Evolutionary conservation across 345 rosid species (phyloP), one percentile per base, ranked within the genome.

Genomic region (Aegle marmelos): DNA sequence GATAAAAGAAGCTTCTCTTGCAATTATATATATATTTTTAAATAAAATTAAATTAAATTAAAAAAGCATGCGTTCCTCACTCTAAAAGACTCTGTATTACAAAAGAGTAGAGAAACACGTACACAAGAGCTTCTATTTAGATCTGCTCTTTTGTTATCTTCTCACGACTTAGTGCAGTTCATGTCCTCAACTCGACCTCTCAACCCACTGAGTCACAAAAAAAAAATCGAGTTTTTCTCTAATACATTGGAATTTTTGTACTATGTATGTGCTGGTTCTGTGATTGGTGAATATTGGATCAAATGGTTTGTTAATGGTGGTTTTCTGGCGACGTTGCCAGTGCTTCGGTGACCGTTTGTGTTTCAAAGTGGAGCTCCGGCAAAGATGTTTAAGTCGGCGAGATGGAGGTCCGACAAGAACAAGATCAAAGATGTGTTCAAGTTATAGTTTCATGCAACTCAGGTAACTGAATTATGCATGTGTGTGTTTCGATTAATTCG

Each of bases 361-460:
- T 61, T 57, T 56, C 76, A 59, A n/a, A 57, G 76, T 36, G 58
- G 73, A 39, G 82, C 68, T 56, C 78, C 78, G 73, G 86, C 76
- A 41, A 82, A 81, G 78, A 90, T 96, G 99, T 96, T 96, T 89
- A 85, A 83, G 85, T 82, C 98, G 68, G 88, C 86, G 78, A 86
- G 90, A 85, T 90, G 98, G 97, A 82, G 97, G 82, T 86, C 80
- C 68, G 97, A 96, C 70, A 92, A 87, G 94, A 88, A 86, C 87
- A 90, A 82, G 89, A 85, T 92, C 89, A 94, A 90, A 85, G 90
- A 85, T 13, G 90, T 88, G 28, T 91, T 94, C 91, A 91, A 91
- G 79, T 84, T 96, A 75, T 93, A 89, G 91, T 92, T 96, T 80
- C 94, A 89, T 61, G 90, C 93, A 31, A 91, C 99, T 87, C 98